phyloP scores from a whole-genome alignment of 1,139 yeast genomes.

The Spencermartinsiella ligniputridi region DNA sequence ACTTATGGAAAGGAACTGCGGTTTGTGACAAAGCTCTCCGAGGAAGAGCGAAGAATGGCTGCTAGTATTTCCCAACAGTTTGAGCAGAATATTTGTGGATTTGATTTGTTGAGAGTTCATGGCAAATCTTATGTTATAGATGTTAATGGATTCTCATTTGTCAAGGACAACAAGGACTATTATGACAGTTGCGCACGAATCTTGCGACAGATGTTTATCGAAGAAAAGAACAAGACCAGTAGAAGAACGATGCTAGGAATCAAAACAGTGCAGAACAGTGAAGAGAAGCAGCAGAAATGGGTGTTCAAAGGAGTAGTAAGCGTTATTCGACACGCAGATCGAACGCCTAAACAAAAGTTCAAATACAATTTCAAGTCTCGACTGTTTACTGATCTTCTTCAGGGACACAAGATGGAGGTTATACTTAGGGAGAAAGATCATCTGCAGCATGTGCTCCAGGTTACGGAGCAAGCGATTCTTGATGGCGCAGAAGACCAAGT shows the following conservation, averaged over 20 bases:
- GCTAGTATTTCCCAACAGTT: slow-evolving; percentile 66
- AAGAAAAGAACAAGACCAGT: slow-evolving; percentile 28
- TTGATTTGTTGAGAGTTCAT: slow-evolving; percentile 83
- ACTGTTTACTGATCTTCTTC: slow-evolving; percentile 76
- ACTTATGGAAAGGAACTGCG: slow-evolving; percentile 97
- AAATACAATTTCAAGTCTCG: slow-evolving; percentile 91
- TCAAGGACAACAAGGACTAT: slow-evolving; percentile 83
- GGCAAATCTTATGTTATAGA: slow-evolving; percentile 92
- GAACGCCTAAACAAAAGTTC: slow-evolving; percentile 98
- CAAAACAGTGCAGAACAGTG: slow-evolving; percentile 33
- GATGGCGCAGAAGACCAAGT: slow-evolving; percentile 73
- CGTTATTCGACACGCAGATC: slow-evolving; percentile 94
- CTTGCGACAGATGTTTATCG: slow-evolving; percentile 64
- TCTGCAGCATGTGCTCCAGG: slow-evolving; percentile 76
- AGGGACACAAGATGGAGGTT: slow-evolving; percentile 95
- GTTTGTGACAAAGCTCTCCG: slow-evolving; percentile 73
- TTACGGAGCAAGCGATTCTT: slow-evolving; percentile 77
- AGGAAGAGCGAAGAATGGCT: slow-evolving; percentile 78
- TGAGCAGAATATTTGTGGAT: slow-evolving; percentile 97
- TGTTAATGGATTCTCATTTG: slow-evolving; percentile 97
- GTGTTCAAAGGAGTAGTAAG: slow-evolving; percentile 88
- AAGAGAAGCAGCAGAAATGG: slow-evolving; percentile 94
- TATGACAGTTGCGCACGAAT: slow-evolving; percentile 82
- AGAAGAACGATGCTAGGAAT: slow-evolving; percentile 15
- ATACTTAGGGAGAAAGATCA: slow-evolving; percentile 88